A percentile compares a stretch with the other conserved stretches of the same genome.
phyloP scores from a whole-genome alignment of 2,329 filamentous ascomycete genomes.

The Mollisiaceae sp. region DNA sequence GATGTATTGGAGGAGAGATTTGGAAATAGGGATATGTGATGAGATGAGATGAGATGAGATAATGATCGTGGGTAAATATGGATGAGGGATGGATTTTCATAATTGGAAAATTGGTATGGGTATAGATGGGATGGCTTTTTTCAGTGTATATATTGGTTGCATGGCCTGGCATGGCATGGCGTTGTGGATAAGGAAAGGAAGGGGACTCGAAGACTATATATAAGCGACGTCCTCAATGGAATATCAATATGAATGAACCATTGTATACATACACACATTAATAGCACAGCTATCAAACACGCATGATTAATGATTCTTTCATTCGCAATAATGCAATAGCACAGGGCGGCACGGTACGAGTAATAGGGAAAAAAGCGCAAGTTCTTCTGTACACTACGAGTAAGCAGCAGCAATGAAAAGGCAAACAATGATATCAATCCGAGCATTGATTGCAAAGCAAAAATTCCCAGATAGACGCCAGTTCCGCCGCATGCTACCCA shows the following conservation, averaged over 20 bases:
- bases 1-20: background rate
- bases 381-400: constrained; percentile 13
- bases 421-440: constrained; percentile 7
- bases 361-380: background rate
- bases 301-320: constrained; percentile 5
- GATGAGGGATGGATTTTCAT: constrained; percentile 12
- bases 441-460: constrained; percentile 12
- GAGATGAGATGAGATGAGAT: background rate
- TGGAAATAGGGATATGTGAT: too few species aligned
- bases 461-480: constrained; percentile 21
- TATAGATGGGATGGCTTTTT: constrained; percentile 5
- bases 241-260: constrained; percentile 7
- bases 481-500: constrained; percentile 12
- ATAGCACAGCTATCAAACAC: background rate
- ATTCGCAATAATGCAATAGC: constrained; percentile 2
- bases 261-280: background rate
- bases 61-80: constrained; percentile 8
- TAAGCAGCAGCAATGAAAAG: constrained; percentile 7
- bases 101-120: too few species aligned
- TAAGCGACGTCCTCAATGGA: background rate
- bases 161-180: constrained; percentile 16
- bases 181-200: constrained; percentile 12
- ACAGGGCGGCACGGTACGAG: background rate
- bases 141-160: constrained; percentile 15
- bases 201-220: background rate